Evolutionary conservation across 805 yeast genomes (phyloP).

Genomic region (Scheffersomyces ergatensis): DNA sequence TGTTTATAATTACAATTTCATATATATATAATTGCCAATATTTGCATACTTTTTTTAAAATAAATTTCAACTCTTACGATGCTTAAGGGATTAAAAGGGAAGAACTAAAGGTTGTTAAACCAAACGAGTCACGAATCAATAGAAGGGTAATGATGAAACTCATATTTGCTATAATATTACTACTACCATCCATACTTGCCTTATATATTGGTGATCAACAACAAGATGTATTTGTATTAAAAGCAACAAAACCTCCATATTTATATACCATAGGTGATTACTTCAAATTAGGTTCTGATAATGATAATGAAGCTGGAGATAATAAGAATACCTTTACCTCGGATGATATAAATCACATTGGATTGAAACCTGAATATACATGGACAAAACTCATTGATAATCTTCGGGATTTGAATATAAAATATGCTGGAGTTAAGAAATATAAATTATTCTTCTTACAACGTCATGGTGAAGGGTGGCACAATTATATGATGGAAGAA

Average conservation of each 20-base stretch:
- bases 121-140: too few relatives aligned
- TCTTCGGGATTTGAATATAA: constrained; percentile 6
- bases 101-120: too few relatives aligned
- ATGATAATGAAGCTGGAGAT: neutral
- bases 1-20: too few relatives aligned
- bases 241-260: neutral
- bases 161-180: too few relatives aligned
- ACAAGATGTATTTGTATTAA: too few relatives aligned
- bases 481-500: constrained; percentile 13
- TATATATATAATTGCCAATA: too few relatives aligned
- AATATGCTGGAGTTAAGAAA: constrained; percentile 2
- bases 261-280: constrained; percentile 1
- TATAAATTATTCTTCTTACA: constrained; percentile 25
- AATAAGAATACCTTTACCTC: constrained; percentile 11
- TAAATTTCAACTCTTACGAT: too few relatives aligned
- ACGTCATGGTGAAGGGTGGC: constrained; percentile 35
- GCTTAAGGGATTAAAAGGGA: too few relatives aligned
- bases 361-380: constrained; percentile 14
- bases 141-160: too few relatives aligned
- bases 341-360: constrained; percentile 17
- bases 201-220: neutral
- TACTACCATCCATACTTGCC: too few relatives aligned
- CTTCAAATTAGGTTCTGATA: too few relatives aligned
- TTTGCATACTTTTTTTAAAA: too few relatives aligned
- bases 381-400: constrained; percentile 20